phyloP scores from a whole-genome alignment of 768 basidiomycete species.

The Serendipita indica region DNA sequence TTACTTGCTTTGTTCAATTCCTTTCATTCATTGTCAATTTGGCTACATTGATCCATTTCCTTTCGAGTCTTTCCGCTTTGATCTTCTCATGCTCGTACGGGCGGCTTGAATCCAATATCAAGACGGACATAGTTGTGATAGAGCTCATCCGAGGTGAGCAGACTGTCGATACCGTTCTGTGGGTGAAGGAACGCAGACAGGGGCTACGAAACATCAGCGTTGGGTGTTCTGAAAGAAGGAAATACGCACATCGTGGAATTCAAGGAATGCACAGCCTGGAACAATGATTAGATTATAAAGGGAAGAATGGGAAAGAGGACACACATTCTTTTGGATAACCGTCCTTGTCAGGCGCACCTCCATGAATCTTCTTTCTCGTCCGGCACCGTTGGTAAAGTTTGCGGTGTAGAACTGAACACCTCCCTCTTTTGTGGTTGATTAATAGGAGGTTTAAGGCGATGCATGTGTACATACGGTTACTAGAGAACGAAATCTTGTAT shows the following conservation, averaged over 20 bases:
- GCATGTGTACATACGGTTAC: conserved; percentile 40
- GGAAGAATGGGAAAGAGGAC: background rate
- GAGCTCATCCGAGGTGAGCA: conserved; percentile 53
- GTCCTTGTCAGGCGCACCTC: conserved; percentile 51
- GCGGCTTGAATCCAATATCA: conserved; percentile 26
- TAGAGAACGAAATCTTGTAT: conserved; percentile 43
- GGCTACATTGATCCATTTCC: too few species aligned
- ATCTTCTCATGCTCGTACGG: background rate
- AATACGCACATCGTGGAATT: conserved; percentile 44
- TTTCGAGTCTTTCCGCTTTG: too few species aligned
- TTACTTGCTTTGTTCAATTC: too few species aligned
- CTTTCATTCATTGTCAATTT: too few species aligned
- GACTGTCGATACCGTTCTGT: conserved; percentile 39
- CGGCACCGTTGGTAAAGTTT: conserved; percentile 33
- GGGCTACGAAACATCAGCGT: conserved; percentile 23
- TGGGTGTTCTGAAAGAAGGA: background rate
- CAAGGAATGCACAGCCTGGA: conserved; percentile 47
- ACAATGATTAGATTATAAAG: background rate
- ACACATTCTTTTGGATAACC: conserved; percentile 45
- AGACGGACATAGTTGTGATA: conserved; percentile 58
- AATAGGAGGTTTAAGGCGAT: background rate
- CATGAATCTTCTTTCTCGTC: conserved; percentile 61
- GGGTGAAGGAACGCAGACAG: conserved; percentile 53
- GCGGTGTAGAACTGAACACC: conserved; percentile 67
- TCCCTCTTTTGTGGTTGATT: conserved; percentile 32